Conservation (phyloP, 2,329 filamentous ascomycete genomes). For the Arachnopeziza araneosa region DNA sequence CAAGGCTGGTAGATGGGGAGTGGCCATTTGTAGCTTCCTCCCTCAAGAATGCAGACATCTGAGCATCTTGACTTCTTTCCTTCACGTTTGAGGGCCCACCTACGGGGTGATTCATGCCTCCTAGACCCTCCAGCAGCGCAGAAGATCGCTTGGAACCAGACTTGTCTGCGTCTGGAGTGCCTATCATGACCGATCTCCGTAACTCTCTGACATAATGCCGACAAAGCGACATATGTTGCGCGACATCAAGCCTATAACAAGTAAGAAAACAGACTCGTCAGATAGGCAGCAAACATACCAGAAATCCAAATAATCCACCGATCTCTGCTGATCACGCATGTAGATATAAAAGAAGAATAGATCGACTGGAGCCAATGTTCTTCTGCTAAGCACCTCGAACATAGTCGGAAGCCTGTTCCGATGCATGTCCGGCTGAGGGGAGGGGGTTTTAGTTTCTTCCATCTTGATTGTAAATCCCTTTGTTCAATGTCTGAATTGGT, state of each 20-base stretch:
- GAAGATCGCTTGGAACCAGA: conserved; percentile 75
- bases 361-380: conserved; percentile 92
- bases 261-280: not conserved
- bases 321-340: conserved; percentile 97
- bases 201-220: conserved; percentile 96
- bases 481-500: conserved; percentile 2
- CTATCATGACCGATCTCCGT: conserved; percentile 84
- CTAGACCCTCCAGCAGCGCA: conserved; percentile 65
- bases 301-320: conserved; percentile 96
- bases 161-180: conserved; percentile 86
- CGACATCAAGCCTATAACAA: conserved; percentile 83
- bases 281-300: conserved; percentile 58
- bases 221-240: conserved; percentile 96
- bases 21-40: conserved; percentile 51
- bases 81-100: conserved; percentile 58
- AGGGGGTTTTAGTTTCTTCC: conserved; percentile 37
- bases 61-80: conserved; percentile 75
- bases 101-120: conserved; percentile 57
- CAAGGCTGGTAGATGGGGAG: conserved; percentile 45
- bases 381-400: conserved; percentile 89
- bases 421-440: conserved; percentile 52
- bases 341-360: conserved; percentile 99
- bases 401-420: conserved; percentile 89
- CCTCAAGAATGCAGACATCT: conserved; percentile 85
- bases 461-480: conserved; percentile 15